A percentile compares a stretch with the other conserved stretches of the same genome.
Evolutionary conservation across 805 yeast species (phyloP).

Genomic region (Candida dajiaensis): DNA sequence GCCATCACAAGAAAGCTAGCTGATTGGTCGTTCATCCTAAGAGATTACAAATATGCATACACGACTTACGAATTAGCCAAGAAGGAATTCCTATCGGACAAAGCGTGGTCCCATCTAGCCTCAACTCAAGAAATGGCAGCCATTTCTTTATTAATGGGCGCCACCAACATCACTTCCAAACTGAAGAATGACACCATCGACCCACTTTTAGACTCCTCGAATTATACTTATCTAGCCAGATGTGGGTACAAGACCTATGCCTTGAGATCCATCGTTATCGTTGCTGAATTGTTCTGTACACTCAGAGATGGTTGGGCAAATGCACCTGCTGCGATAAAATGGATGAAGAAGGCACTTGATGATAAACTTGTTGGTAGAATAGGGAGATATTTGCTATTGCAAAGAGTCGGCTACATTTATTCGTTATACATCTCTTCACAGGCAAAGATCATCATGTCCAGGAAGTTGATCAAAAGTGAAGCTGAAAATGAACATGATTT

Average conservation of each 20-base stretch:
- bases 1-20: conserved; percentile 76
- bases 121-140: conserved; percentile 88
- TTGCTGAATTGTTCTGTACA: conserved; percentile 60
- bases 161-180: conserved; percentile 34
- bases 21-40: conserved; percentile 88
- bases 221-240: conserved; percentile 70
- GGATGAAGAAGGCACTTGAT: conserved; percentile 39
- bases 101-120: conserved; percentile 77
- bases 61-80: conserved; percentile 76
- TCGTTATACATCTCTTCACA: conserved; percentile 34
- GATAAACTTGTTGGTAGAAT: conserved; percentile 40
- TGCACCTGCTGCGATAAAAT: conserved; percentile 36
- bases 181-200: conserved; percentile 39
- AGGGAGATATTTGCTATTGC: conserved; percentile 46
- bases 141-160: conserved; percentile 59
- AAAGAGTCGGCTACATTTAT: conserved; percentile 50
- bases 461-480: conserved; percentile 17
- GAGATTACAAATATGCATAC: conserved; percentile 82
- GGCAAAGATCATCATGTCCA: conserved; percentile 26
- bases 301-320: conserved; percentile 37
- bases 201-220: conserved; percentile 54
- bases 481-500: conserved; percentile 3
- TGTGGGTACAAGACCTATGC: conserved; percentile 65
- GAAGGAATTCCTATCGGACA: conserved; percentile 70
- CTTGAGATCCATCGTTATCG: conserved; percentile 57